Evolutionary conservation across 768 basidiomycete species (phyloP).

Genomic region (Kwoniella heveanensis): DNA sequence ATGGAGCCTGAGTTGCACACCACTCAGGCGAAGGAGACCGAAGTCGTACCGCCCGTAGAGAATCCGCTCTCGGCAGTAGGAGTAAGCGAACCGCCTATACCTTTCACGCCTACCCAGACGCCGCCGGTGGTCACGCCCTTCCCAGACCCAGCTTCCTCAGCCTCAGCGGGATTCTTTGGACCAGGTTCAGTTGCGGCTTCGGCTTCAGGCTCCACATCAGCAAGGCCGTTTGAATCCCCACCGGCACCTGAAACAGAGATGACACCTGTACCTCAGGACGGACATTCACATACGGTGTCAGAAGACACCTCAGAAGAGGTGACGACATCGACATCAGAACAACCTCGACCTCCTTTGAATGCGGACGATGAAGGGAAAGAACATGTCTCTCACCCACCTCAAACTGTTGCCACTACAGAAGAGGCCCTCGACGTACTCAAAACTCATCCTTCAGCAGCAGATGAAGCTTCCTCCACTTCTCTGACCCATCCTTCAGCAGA

Average conservation of each 20-base stretch:
- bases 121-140: conserved; percentile 12
- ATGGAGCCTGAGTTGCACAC: conserved; percentile 11
- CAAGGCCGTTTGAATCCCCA: conserved; percentile 13
- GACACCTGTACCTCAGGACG: conserved; percentile 19
- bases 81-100: conserved; percentile 2
- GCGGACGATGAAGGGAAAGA: neutral
- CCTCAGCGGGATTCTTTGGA: neutral
- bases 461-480: neutral
- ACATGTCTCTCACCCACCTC: conserved; percentile 9
- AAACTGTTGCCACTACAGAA: conserved; percentile 15
- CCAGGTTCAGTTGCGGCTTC: neutral
- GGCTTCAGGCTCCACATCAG: too few relatives aligned
- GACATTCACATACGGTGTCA: neutral
- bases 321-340: neutral
- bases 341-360: conserved; percentile 5
- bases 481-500: neutral
- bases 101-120: neutral
- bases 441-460: neutral
- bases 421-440: conserved; percentile 8
- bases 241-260: conserved; percentile 30
- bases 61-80: too few relatives aligned
- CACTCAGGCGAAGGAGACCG: neutral
- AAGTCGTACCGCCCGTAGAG: neutral
- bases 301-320: neutral
- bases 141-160: conserved; percentile 7